Evolutionary conservation across 2,329 filamentous ascomycete genomes (phyloP).

Genomic region (Aspergillus ibericus): DNA sequence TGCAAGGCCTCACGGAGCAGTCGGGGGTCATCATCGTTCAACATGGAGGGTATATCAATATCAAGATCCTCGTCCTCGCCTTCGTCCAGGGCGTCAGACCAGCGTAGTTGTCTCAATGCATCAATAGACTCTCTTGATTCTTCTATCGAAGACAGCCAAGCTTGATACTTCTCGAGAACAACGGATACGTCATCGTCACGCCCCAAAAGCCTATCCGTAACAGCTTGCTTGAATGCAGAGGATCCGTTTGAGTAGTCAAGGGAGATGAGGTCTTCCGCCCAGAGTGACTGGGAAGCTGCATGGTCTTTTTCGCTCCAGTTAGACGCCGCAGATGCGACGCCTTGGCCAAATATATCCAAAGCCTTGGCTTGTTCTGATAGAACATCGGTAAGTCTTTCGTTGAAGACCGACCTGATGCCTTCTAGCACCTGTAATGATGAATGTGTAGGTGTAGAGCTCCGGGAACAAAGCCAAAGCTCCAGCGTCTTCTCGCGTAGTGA

Average conservation of each 20-base stretch:
- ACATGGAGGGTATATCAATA: slow-evolving; percentile 40
- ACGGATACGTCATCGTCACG: slow-evolving; percentile 65
- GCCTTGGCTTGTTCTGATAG: slow-evolving; percentile 64
- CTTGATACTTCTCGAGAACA: slow-evolving; percentile 64
- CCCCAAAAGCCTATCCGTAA: slow-evolving; percentile 71
- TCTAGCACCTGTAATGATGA: slow-evolving; percentile 65
- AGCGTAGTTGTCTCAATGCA: slow-evolving; percentile 36
- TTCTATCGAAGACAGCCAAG: slow-evolving; percentile 73
- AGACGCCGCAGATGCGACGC: slow-evolving; percentile 62
- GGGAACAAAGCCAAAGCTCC: slow-evolving; percentile 71
- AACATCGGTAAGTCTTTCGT: slow-evolving; percentile 64
- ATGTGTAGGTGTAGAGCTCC: slow-evolving; percentile 58
- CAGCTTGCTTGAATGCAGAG: slow-evolving; percentile 64
- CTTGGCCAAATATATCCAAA: slow-evolving; percentile 64
- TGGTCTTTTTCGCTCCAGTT: slow-evolving; percentile 59
- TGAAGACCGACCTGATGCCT: slow-evolving; percentile 67
- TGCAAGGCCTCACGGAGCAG: slow-evolving; percentile 62
- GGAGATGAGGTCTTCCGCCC: slow-evolving; percentile 65
- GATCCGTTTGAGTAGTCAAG: slow-evolving; percentile 67
- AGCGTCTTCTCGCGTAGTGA: slow-evolving; percentile 69
- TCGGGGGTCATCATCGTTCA: slow-evolving; percentile 72
- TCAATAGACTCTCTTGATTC: slow-evolving; percentile 38
- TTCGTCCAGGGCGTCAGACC: slow-evolving; percentile 42
- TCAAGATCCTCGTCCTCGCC: slow-evolving; percentile 41
- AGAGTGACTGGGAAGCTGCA: slow-evolving; percentile 59